phyloP scores from a whole-genome alignment of 1,284 basidiomycete genomes.

The Lignosus rhinocerotis region DNA sequence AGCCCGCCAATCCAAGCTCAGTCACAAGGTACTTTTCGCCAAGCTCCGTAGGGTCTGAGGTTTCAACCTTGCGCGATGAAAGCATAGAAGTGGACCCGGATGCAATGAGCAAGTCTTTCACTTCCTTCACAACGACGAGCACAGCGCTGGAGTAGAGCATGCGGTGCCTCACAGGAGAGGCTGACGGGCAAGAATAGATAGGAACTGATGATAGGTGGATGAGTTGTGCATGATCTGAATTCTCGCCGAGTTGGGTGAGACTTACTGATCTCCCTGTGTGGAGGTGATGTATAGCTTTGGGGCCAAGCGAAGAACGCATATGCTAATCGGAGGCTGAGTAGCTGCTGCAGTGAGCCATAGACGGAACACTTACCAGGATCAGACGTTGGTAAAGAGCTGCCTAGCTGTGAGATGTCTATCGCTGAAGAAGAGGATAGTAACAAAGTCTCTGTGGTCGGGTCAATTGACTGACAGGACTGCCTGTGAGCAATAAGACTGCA shows the following conservation, averaged over 20 bases:
- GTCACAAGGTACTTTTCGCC: conserved; percentile 59
- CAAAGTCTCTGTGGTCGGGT: conserved; percentile 58
- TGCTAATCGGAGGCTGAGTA: conserved; percentile 36
- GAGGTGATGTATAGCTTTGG: conserved; percentile 40
- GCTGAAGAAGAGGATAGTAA: conserved; percentile 42
- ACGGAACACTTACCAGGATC: conserved; percentile 46
- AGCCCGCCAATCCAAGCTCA: conserved; percentile 45
- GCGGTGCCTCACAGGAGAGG: conserved; percentile 77
- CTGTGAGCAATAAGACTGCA: not conserved
- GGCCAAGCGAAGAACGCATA: conserved; percentile 80
- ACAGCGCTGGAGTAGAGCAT: conserved; percentile 86
- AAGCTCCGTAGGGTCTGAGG: conserved; percentile 76
- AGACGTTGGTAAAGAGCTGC: conserved; percentile 49
- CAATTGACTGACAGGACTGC: conserved; percentile 52
- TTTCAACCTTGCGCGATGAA: conserved; percentile 72
- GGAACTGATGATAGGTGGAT: conserved; percentile 52
- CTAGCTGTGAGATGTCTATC: conserved; percentile 44
- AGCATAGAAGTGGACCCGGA: conserved; percentile 42
- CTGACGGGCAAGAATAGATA: conserved; percentile 85
- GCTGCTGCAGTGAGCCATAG: not conserved
- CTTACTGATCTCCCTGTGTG: conserved; percentile 59
- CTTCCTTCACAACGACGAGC: conserved; percentile 54
- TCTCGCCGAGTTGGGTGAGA: not conserved
- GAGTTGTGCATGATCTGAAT: conserved; percentile 3
- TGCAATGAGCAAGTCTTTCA: conserved; percentile 51